Conservation (phyloP, 306 rosid genomes). For the Delonix regia region DNA sequence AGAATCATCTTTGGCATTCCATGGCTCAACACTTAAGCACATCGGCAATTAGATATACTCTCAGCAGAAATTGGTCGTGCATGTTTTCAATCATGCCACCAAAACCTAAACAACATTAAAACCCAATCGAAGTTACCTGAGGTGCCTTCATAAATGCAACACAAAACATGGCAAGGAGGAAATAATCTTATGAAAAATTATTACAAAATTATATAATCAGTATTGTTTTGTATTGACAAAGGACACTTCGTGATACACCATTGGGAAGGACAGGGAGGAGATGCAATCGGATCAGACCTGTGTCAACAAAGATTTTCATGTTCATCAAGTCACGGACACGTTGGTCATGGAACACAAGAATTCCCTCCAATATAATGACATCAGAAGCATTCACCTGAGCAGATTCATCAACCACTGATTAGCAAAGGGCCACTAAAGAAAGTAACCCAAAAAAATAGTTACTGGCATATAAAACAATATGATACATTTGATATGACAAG, state of each 20-base stretch:
- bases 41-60: slow-evolving; percentile 24
- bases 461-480: slow-evolving; percentile 5
- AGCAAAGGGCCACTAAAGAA: neutral
- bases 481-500: neutral
- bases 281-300: slow-evolving; percentile 60
- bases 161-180: slow-evolving; percentile 19
- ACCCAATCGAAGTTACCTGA: neutral
- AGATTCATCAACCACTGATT: slow-evolving; percentile 19
- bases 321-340: slow-evolving; percentile 90
- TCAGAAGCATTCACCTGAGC: slow-evolving; percentile 93
- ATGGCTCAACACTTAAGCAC: neutral
- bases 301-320: slow-evolving; percentile 96
- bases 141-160: slow-evolving; percentile 18
- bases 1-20: slow-evolving; percentile 14
- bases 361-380: slow-evolving; percentile 96
- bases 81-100: slow-evolving; percentile 12
- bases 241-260: neutral
- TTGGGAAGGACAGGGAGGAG: neutral
- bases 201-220: neutral
- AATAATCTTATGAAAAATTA: slow-evolving; percentile 1
- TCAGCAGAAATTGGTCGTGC: neutral
- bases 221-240: neutral
- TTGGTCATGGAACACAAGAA: slow-evolving; percentile 96
- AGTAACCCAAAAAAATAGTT: neutral
- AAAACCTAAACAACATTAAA: neutral